Base-by-base conservation (phyloP, 2,329 filamentous ascomycete genomes). In the Cladophialophora carrionii region DNA sequence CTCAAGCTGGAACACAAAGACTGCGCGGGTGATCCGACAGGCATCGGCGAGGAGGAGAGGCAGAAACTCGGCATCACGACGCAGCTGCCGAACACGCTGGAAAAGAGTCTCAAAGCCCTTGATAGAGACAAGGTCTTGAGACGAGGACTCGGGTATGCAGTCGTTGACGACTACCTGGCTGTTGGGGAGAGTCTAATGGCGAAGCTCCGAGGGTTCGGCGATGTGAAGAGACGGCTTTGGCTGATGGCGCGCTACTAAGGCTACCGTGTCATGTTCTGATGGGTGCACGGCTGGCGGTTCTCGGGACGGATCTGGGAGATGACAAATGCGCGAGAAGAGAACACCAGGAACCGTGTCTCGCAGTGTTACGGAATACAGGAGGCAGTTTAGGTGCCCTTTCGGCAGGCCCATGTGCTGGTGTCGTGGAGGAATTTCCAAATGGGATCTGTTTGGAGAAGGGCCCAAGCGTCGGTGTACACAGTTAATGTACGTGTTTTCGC, bases 181-280 rank as follows among this genome's bases (percentile, higher is more conserved):
- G 74, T 77, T n/a, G 76, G 78, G 52, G 69, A 73, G 43, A 74
- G 74, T 10, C 74, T 80, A 64, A 73, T 71, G 32, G 59, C 71
- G 37, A 73, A 73, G 60, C 65, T 78, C 53, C 66, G 67, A 24
- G 71, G 62, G 1, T 78, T 78, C 73, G 63, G 70, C 9, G 73
- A 76, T 17, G 71, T 73, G 3, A 65, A 73, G 54, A 73, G 75
- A 52, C 71, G 74, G 37, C 64, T 72, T 52, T 79, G 77, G 78
- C 66, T 80, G 31, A 71, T 79, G 46, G 74, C 74, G 57, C 72
- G 76, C 41, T 80, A 79, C 65, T 80, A 46, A 29, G 48, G 14
- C 3, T 29, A 29, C 26, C 26, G 4, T 51, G 20, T 51, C 1
- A 7, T n/a, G 37, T 43, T 6, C 17, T 43, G 17, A 0, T 20